Percentiles rank a stretch among this genome's conserved stretches.
phyloP scores from a whole-genome alignment of 1,284 basidiomycete genomes.

The Moesziomyces globuligerus region DNA sequence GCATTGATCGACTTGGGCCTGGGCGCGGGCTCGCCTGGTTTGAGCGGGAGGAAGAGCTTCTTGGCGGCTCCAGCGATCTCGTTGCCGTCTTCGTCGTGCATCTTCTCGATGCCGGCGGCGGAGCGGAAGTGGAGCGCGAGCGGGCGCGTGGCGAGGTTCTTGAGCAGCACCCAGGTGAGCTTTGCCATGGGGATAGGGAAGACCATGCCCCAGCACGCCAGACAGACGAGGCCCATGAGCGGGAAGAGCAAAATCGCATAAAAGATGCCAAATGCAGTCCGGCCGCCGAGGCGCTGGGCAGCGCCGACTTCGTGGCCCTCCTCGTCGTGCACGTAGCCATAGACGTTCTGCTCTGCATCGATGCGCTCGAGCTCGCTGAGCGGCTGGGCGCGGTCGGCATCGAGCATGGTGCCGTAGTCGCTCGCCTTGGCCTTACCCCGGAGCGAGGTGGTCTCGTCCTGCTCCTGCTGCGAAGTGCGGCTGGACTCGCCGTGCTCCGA shows the following conservation, averaged over 20 bases:
- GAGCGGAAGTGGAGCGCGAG: constrained; percentile 88
- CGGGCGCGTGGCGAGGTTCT: constrained; percentile 82
- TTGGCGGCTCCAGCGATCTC: constrained; percentile 44
- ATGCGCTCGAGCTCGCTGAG: constrained; percentile 48
- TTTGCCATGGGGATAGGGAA: constrained; percentile 98
- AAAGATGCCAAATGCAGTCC: constrained; percentile 69
- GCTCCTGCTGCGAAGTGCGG: constrained; percentile 29
- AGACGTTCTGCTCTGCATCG: constrained; percentile 55
- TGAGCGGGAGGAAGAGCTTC: constrained; percentile 60
- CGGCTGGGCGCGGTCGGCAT: constrained; percentile 17
- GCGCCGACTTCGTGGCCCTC: constrained; percentile 57
- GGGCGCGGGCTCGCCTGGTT: constrained; percentile 68
- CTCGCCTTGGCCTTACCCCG: constrained; percentile 48
- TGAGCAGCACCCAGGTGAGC: constrained; percentile 90
- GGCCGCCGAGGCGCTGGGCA: constrained; percentile 48
- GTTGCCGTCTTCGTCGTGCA: constrained; percentile 60
- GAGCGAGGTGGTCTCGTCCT: constrained; percentile 44
- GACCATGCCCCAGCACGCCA: constrained; percentile 91
- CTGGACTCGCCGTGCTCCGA: constrained; percentile 32
- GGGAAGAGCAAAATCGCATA: constrained; percentile 92
- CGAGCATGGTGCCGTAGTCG: constrained; percentile 31
- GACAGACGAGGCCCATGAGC: constrained; percentile 74
- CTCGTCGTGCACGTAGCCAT: constrained; percentile 62
- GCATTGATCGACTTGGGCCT: constrained; percentile 67
- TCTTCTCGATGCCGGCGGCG: constrained; percentile 49